A percentile compares a stretch with the other conserved stretches of the same genome.
Conservation (phyloP, 345 rosid species). For the Acer negundo region DNA sequence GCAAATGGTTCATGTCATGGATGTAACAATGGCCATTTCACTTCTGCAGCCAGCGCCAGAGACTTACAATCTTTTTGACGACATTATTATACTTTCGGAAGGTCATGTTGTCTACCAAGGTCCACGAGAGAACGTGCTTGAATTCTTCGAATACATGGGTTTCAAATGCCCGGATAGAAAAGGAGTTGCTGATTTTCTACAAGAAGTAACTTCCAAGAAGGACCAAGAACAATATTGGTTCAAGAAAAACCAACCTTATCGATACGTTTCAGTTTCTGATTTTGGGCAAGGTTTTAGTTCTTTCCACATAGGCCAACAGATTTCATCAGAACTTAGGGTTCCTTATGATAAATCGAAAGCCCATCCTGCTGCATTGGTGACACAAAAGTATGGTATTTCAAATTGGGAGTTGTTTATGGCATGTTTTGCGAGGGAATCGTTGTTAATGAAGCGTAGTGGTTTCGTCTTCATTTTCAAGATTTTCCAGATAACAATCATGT, state of each 20-base stretch:
- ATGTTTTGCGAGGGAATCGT: slow-evolving; percentile 72
- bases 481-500: slow-evolving; percentile 54
- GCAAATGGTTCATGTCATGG: slow-evolving; percentile 65
- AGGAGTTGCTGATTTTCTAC: slow-evolving; percentile 74
- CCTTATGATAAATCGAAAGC: slow-evolving; percentile 58
- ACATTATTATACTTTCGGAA: slow-evolving; percentile 67
- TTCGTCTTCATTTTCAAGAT: slow-evolving; percentile 64
- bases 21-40: slow-evolving; percentile 65
- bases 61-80: slow-evolving; percentile 75
- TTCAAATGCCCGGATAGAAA: slow-evolving; percentile 77
- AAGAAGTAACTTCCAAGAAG: slow-evolving; percentile 75
- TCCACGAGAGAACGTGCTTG: slow-evolving; percentile 58
- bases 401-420: slow-evolving; percentile 67
- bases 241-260: slow-evolving; percentile 50
- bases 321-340: slow-evolving; percentile 44
- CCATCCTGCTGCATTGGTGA: slow-evolving; percentile 69
- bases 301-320: slow-evolving; percentile 50
- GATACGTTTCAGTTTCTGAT: slow-evolving; percentile 46
- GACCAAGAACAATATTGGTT: slow-evolving; percentile 86
- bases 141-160: slow-evolving; percentile 70
- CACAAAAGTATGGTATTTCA: slow-evolving; percentile 67
- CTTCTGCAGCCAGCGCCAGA: slow-evolving; percentile 91
- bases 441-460: slow-evolving; percentile 64
- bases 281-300: slow-evolving; percentile 53
- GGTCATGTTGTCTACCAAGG: slow-evolving; percentile 78